Conservation (phyloP, 257 asterid genomes). For the Gardenia jasminoides region DNA sequence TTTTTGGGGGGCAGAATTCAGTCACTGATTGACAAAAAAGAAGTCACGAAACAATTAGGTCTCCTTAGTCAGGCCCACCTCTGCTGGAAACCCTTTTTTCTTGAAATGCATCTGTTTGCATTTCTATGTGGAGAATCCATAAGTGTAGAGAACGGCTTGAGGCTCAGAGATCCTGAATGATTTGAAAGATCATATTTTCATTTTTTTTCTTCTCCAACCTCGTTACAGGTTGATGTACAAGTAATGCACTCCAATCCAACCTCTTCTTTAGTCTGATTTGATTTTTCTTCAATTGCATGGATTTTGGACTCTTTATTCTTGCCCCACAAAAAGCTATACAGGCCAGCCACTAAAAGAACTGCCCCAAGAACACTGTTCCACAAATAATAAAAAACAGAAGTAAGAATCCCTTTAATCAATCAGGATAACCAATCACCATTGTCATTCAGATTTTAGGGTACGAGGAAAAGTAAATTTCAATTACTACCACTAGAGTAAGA, state of each 20-base stretch:
- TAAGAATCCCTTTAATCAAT: neutral
- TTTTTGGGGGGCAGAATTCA: neutral
- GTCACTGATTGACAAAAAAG: neutral
- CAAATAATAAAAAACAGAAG: neutral
- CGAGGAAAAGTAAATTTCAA: too few species aligned
- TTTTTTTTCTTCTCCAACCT: neutral
- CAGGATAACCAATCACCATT: neutral
- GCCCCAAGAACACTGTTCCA: conserved; percentile 43
- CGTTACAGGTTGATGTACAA: conserved; percentile 15
- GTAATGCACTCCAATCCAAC: conserved; percentile 27
- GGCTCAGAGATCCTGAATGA: neutral
- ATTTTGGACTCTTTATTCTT: conserved; percentile 34
- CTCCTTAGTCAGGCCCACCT: neutral
- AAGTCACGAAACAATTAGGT: too few species aligned
- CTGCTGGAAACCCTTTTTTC: neutral
- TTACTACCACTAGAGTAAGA: too few species aligned
- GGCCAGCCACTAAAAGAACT: conserved; percentile 43
- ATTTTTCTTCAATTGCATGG: conserved; percentile 1
- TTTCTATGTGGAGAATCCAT: neutral
- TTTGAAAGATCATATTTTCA: neutral
- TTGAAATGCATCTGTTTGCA: neutral
- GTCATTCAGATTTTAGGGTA: neutral
- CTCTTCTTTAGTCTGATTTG: conserved; percentile 18
- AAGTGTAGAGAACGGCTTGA: neutral
- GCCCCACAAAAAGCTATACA: conserved; percentile 58